Conservation (phyloP, 2,329 filamentous ascomycete genomes). For the Fusarium abutilonis region DNA sequence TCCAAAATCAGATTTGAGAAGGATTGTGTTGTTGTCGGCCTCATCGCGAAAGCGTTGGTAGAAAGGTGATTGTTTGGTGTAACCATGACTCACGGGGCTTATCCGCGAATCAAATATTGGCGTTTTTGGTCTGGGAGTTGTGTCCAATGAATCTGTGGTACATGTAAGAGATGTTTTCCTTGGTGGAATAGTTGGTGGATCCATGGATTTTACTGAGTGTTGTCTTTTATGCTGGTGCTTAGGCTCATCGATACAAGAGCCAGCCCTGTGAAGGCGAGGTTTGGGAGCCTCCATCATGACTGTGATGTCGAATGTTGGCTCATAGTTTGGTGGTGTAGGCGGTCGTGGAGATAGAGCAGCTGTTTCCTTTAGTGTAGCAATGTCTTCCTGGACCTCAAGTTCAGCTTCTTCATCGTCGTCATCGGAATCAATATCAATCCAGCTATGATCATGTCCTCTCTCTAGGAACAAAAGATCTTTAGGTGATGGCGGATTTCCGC, state of each 20-base stretch:
- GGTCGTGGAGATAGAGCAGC: constrained; percentile 47
- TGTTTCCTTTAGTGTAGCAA: constrained; percentile 19
- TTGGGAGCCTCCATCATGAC: constrained; percentile 30
- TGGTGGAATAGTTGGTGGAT: constrained; percentile 38
- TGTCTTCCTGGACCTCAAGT: constrained; percentile 20
- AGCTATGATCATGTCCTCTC: constrained; percentile 46
- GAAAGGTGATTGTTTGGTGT: constrained; percentile 16
- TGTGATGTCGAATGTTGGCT: constrained; percentile 31
- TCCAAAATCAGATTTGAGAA: constrained; percentile 36
- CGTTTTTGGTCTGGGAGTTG: constrained; percentile 17
- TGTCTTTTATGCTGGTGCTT: constrained; percentile 15
- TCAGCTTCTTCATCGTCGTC: constrained; percentile 41
- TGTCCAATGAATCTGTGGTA: constrained; percentile 19
- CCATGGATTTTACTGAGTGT: constrained; percentile 30
- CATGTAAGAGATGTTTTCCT: constrained; percentile 34
- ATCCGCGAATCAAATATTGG: constrained; percentile 21
- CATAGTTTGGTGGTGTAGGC: constrained; percentile 42
- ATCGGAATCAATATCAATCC: constrained; percentile 53
- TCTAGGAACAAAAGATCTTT: constrained; percentile 37
- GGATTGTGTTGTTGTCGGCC: constrained; percentile 33
- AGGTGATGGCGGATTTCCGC: constrained; percentile 44
- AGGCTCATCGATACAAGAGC: constrained; percentile 15
- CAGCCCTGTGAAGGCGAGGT: constrained; percentile 8
- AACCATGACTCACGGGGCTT: constrained; percentile 17
- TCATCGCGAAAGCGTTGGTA: constrained; percentile 33